These are phyloP conservation scores for Globisporangium perplexum DNA, from an alignment of 352 stramenopile genomes.

Conservation along the genomic window DNA sequence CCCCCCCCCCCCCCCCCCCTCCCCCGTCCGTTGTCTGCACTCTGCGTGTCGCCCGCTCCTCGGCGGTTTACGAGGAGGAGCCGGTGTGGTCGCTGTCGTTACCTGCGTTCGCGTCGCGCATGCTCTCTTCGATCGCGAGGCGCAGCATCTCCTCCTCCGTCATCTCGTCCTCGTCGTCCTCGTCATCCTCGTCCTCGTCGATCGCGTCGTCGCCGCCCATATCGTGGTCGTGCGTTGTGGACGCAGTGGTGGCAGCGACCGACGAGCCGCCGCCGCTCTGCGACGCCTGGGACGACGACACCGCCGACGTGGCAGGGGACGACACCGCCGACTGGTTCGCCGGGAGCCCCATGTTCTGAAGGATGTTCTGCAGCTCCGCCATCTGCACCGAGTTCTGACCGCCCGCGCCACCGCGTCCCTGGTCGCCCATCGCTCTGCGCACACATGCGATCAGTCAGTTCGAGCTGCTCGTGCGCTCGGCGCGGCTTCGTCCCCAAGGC, in stretches of 20 bases:
- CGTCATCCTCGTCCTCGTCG: conserved; percentile 51
- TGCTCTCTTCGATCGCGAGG: conserved; percentile 84
- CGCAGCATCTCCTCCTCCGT: conserved; percentile 82
- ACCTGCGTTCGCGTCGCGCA: conserved; percentile 75
- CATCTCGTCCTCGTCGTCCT: conserved; percentile 83
- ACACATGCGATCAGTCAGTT: conserved; percentile 1
- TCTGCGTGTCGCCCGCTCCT: background rate
- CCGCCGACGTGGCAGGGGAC: conserved; percentile 66
- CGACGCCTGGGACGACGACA: conserved; percentile 70
- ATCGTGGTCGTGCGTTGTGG: conserved; percentile 71
- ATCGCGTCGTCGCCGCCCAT: conserved; percentile 67
- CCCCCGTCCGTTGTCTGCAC: no score
- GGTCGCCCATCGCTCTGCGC: conserved; percentile 64
- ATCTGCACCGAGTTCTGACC: conserved; percentile 63
- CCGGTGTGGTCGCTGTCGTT: conserved; percentile 37
- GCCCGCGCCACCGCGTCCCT: conserved; percentile 38
- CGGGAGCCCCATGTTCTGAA: conserved; percentile 86
- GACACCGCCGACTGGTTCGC: conserved; percentile 57
- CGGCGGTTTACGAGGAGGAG: conserved; percentile 34
- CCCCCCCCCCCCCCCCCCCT: background rate
- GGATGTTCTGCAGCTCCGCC: conserved; percentile 82
- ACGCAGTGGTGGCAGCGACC: conserved; percentile 60
- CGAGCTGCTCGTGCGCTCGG: background rate
- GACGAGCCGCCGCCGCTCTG: conserved; percentile 66
- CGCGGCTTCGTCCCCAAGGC: background rate